Base-by-base conservation (phyloP, 805 yeast species). In the Saccharomycopsis malanga region DNA sequence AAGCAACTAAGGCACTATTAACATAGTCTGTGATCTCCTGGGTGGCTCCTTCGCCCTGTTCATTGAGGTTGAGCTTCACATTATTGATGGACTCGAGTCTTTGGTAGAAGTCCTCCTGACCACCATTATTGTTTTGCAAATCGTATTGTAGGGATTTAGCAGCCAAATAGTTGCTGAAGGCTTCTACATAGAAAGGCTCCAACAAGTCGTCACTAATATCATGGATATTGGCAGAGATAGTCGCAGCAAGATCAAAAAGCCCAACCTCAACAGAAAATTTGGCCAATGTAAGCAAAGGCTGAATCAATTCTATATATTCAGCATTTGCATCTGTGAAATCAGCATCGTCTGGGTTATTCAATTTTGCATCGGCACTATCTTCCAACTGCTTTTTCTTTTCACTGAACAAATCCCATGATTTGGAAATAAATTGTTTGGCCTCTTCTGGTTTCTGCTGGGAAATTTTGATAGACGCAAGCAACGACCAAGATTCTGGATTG, bases 161-260 rank as follows among this genome's bases (percentile, higher is more conserved):
- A 15, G 66, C 62, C 44, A 84, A 64, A 53, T 78, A 69, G 58
- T 81, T 72, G 0, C 93, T 79, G 57, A 89, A 77, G 0, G 93
- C 94, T 58, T 87, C 94, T 54, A 88, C 67, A 61, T 93, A 93
- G 59, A 76, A 83, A 34, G 82, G 73, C 58, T 93, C 98, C 48
- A 87, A 69, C 52, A 87, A 78, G 56, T 80, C 82, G 57, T 91
- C 97, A 65, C 91, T 88, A 39, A 91, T 76, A 51, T 84, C 91
- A 56, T 82, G 81, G 15, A 82, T 71, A 22, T 73, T 72, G 15
- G 73, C 66, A 10, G 87, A 71, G n/a, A 87, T 79, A n/a, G 74
- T 72, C 3, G 77, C 67, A 2, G 85, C 85, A 15, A 72, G 57
- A 34, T 85, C 95, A 58, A 78, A 80, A 54, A 77, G 62, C 18